Evolutionary conservation across 352 stramenopile genomes (phyloP), one percentile per base, ranked within the genome.

Genomic region (Phytopythium aichiense): DNA sequence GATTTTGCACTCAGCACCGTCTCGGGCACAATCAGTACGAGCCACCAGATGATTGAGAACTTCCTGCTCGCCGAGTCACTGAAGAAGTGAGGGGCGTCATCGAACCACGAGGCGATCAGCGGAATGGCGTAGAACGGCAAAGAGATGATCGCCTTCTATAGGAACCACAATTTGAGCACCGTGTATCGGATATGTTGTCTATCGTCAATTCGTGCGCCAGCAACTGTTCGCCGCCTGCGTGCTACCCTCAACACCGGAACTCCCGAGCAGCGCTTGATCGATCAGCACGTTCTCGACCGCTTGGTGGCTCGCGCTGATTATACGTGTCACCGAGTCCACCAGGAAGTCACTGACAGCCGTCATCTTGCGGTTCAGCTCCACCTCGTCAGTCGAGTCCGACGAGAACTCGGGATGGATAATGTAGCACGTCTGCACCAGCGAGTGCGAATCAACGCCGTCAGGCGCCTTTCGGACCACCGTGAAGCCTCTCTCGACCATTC

Each of bases 361-460:
- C 22, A 52, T 23, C 40, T 54, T 61, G 23, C 31, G 30, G 33
- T 5, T 38, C 33, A 38, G 33, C 25, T 61, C 28, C 25, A 25
- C 7, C 22, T 61, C 42, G 9, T 20, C 7, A 38, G 25, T 45
- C 11, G 18, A 13, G 42, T 8, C 46, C 8, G 23, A 15, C 31
- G 16, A 35, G 4, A 43, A 7, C 58, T 51, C 46, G 18, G 48
- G 58, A 15, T 23, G 46, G 16, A 63, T 52, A 31, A 57, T 63
- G 58, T 49, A 63, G 72, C 79, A 88, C 68, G 81, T 77, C 69
- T 91, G 81, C 68, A 91, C 79, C 51, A 87, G 81, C 45, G 81
- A 73, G 49, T 77, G 63, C 43, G 68, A 60, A n/a, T 75, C 72
- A 28, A 65, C 56, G 56, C 78, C 73, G 45, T 30, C 25, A 8